These are phyloP conservation scores for Styphnolobium japonicum DNA, from an alignment of 306 rosid species.

Conservation along the genomic window DNA sequence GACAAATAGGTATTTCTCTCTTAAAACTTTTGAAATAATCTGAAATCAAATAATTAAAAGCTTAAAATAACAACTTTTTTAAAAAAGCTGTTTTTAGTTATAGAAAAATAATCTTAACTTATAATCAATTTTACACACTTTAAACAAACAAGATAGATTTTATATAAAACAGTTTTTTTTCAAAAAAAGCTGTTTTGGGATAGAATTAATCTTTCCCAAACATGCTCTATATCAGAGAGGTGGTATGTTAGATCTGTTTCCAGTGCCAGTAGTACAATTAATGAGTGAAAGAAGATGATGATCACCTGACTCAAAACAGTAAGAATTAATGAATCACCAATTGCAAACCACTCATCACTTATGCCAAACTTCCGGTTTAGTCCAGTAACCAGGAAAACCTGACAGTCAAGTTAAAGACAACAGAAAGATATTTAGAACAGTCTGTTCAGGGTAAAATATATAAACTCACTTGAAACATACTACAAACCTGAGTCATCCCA, in stretches of 20 bases:
- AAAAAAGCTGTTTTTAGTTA: too few relatives aligned
- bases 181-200: too few relatives aligned
- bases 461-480: not conserved
- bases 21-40: too few relatives aligned
- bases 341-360: slow-evolving; percentile 93
- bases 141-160: too few relatives aligned
- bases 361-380: slow-evolving; percentile 77
- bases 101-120: too few relatives aligned
- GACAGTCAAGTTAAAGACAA: slow-evolving; percentile 9
- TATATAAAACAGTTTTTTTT: too few relatives aligned
- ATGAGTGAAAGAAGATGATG: not conserved
- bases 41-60: too few relatives aligned
- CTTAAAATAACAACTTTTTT: too few relatives aligned
- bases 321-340: slow-evolving; percentile 93
- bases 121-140: too few relatives aligned
- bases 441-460: slow-evolving; percentile 2
- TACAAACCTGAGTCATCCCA: slow-evolving; percentile 92
- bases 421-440: not conserved
- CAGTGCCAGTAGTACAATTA: slow-evolving; percentile 19
- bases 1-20: too few relatives aligned
- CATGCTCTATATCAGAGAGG: slow-evolving; percentile 13
- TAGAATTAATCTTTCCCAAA: too few relatives aligned
- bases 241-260: not conserved
- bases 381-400: slow-evolving; percentile 92
- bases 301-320: slow-evolving; percentile 94